A percentile compares a stretch with the other conserved stretches of the same genome.
Conservation (phyloP, 1,284 basidiomycete genomes). For the Trametes versicolor region DNA sequence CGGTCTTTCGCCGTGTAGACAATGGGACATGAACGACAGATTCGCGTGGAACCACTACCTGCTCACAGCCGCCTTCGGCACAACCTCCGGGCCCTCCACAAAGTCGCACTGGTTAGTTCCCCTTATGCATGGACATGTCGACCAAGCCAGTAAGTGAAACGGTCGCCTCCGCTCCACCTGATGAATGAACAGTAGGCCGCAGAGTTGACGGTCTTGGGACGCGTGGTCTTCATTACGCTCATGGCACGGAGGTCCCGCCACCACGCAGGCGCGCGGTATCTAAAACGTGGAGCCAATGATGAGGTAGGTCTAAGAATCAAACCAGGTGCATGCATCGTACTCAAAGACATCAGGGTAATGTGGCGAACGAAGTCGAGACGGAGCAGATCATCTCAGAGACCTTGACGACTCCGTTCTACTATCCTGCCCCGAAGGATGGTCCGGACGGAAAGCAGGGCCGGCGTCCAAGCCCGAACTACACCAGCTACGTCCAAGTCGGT, state of each 20-base stretch:
- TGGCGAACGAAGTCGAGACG: constrained; percentile 99
- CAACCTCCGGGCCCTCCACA: constrained; percentile 46
- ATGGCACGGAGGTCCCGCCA: constrained; percentile 95
- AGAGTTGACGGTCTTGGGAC: constrained; percentile 93
- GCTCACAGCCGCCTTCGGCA: constrained; percentile 73
- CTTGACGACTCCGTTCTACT: constrained; percentile 91
- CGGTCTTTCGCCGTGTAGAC: constrained; percentile 41
- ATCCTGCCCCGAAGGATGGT: constrained; percentile 55
- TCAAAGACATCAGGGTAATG: constrained; percentile 77
- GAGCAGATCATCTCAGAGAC: constrained; percentile 98
- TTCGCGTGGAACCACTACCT: constrained; percentile 98
- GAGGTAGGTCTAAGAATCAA: constrained; percentile 58
- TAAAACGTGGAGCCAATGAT: constrained; percentile 95
- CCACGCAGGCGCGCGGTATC: constrained; percentile 95
- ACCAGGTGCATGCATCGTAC: not conserved
- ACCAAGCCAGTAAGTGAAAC: constrained; percentile 91
- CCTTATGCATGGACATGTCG: constrained; percentile 95
- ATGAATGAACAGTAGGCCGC: not conserved
- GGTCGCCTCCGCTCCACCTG: not conserved
- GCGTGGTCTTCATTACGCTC: constrained; percentile 92
- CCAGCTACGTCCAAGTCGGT: constrained; percentile 89
- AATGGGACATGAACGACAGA: constrained; percentile 85
- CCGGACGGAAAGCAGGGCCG: constrained; percentile 49
- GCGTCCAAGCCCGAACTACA: constrained; percentile 85
- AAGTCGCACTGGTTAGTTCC: constrained; percentile 91